These are phyloP conservation scores for Sporobolomyces phaffii DNA, from an alignment of 768 basidiomycete genomes.

Conservation along the genomic window DNA sequence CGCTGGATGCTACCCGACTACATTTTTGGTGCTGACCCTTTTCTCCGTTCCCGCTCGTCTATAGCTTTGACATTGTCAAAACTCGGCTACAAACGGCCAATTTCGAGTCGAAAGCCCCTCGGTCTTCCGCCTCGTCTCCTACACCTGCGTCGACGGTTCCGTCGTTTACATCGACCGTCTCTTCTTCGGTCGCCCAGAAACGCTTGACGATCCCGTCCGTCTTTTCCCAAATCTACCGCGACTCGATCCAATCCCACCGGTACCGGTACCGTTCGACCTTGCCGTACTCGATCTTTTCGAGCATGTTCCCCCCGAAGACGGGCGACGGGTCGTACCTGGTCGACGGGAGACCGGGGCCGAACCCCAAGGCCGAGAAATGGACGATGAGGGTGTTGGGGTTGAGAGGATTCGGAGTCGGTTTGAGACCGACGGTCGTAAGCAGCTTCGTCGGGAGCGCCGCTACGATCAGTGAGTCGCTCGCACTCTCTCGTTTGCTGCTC, in stretches of 20 bases:
- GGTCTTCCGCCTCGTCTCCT: not conserved
- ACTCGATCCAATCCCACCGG: slow-evolving; percentile 19
- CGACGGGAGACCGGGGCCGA: not conserved
- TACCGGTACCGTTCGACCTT: slow-evolving; percentile 23
- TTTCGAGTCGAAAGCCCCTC: slow-evolving; percentile 23
- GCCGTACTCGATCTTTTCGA: slow-evolving; percentile 26
- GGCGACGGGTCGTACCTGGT: not conserved
- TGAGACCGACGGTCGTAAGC: slow-evolving; percentile 34
- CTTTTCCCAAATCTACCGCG: slow-evolving; percentile 30
- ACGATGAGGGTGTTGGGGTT: slow-evolving; percentile 28
- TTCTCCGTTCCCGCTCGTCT: not conserved
- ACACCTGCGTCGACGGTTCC: not conserved
- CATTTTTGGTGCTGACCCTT: not conserved
- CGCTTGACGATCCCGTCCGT: not conserved
- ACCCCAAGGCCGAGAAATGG: slow-evolving; percentile 35
- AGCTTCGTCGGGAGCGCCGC: slow-evolving; percentile 38
- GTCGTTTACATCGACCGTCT: slow-evolving; percentile 21
- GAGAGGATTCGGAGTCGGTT: slow-evolving; percentile 24
- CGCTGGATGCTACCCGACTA: too few species aligned
- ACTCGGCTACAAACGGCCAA: slow-evolving; percentile 37
- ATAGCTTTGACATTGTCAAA: slow-evolving; percentile 39
- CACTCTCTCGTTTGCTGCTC: not conserved
- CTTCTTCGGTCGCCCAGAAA: not conserved
- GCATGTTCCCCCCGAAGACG: not conserved
- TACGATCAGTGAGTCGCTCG: slow-evolving; percentile 33